A percentile compares a stretch with the other conserved stretches of the same genome.
Conservation (phyloP, 2,329 filamentous ascomycete species). For the Aspergillus fumigatiaffinis region DNA sequence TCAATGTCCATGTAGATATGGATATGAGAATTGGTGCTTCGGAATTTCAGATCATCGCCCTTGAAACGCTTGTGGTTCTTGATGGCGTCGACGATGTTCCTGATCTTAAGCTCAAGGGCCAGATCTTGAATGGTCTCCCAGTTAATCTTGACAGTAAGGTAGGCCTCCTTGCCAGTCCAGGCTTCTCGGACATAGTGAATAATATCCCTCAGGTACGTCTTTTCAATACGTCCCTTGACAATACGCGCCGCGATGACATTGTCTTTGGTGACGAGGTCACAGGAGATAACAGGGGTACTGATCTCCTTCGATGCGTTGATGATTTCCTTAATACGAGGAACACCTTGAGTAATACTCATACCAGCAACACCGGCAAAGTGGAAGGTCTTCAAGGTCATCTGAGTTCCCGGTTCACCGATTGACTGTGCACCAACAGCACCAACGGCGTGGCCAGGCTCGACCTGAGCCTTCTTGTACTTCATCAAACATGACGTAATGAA, state of each 20-base stretch:
- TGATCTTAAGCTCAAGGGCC: conserved; percentile 71
- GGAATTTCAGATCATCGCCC: conserved; percentile 61
- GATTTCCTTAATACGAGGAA: conserved; percentile 99
- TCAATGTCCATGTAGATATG: conserved; percentile 64
- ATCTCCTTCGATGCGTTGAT: conserved; percentile 97
- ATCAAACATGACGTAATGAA: conserved; percentile 81
- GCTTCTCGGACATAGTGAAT: conserved; percentile 80
- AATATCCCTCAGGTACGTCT: conserved; percentile 82
- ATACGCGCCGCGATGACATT: conserved; percentile 78
- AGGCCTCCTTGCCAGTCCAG: conserved; percentile 73
- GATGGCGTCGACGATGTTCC: conserved; percentile 74
- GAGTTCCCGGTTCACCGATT: conserved; percentile 95
- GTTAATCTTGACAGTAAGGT: conserved; percentile 78
- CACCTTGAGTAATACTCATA: conserved; percentile 99
- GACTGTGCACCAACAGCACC: conserved; percentile 96
- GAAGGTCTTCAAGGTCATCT: conserved; percentile 99
- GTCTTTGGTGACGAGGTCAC: conserved; percentile 71
- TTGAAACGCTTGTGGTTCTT: conserved; percentile 74
- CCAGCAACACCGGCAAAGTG: conserved; percentile 99
- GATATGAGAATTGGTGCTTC: conserved; percentile 52
- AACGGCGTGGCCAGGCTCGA: conserved; percentile 92
- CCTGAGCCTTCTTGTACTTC: conserved; percentile 87
- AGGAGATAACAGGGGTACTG: conserved; percentile 89
- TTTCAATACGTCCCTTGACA: conserved; percentile 91
- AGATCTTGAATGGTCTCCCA: conserved; percentile 72